Percentiles rank a stretch among this genome's conserved stretches.
Conservation (phyloP, 148 eudicot species). For the Selenicereus undatus region DNA sequence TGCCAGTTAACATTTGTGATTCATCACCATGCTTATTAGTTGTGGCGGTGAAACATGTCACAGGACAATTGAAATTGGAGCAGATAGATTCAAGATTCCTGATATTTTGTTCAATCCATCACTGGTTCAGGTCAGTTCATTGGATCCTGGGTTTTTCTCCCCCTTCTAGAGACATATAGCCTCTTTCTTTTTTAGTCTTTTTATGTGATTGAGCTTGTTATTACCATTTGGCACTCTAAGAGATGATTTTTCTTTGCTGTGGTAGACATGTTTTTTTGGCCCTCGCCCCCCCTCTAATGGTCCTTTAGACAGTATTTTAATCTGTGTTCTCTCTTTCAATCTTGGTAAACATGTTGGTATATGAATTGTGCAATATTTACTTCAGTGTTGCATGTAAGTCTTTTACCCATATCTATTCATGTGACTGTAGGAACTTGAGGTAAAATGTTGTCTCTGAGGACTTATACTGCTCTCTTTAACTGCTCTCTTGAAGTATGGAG, state of each 20-base stretch:
- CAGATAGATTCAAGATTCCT: conserved; percentile 97
- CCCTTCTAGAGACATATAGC: background rate
- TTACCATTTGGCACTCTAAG: background rate
- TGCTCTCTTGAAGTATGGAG: background rate
- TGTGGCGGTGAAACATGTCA: conserved; percentile 12
- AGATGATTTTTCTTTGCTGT: background rate
- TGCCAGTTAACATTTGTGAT: background rate
- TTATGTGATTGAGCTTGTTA: background rate
- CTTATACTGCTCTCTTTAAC: background rate
- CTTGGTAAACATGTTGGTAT: background rate
- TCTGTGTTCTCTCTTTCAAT: background rate
- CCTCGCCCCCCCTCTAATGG: background rate
- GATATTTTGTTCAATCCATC: conserved; percentile 96
- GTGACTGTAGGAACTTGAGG: background rate
- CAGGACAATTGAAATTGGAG: conserved; percentile 96
- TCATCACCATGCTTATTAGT: conserved; percentile 4
- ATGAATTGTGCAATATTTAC: background rate
- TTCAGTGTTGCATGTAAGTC: background rate
- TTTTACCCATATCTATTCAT: background rate
- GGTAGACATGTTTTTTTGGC: background rate
- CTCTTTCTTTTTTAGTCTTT: background rate
- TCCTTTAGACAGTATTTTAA: background rate
- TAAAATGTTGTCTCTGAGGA: background rate
- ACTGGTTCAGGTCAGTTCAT: conserved; percentile 62
- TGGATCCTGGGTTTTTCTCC: background rate